phyloP scores from a whole-genome alignment of 163 green algal species.

The Chlamydomonas reinhardtii region DNA sequence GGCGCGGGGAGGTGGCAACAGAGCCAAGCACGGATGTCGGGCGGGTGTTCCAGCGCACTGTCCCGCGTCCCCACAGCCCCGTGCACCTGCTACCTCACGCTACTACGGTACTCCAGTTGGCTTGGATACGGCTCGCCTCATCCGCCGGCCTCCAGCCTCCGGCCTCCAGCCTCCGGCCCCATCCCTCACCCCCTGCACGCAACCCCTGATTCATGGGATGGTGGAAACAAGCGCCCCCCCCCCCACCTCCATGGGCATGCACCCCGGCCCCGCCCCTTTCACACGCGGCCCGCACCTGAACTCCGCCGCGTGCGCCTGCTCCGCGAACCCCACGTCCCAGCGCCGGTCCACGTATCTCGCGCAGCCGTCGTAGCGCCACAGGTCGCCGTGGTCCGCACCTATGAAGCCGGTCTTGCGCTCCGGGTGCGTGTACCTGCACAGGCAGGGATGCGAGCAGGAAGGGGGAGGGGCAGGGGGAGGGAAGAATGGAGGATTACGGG shows the following conservation, averaged over 20 bases:
- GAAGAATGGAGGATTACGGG: background rate
- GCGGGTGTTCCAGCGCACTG: no score
- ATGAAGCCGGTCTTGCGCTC: conserved; percentile 56
- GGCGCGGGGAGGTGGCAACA: background rate
- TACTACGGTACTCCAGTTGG: no score
- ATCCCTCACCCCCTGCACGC: no score
- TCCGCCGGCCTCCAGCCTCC: no score
- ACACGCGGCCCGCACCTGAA: conserved; percentile 50
- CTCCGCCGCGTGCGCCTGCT: conserved; percentile 29
- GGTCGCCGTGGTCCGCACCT: conserved; percentile 55
- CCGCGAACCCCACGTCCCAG: conserved; percentile 53
- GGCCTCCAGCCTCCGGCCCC: no score
- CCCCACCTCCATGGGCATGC: no score
- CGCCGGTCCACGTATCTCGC: conserved; percentile 51
- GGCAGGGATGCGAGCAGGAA: background rate
- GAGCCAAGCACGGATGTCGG: no score
- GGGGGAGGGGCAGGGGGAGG: background rate
- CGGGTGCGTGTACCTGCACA: conserved; percentile 69
- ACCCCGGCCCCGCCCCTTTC: background rate
- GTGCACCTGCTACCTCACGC: no score
- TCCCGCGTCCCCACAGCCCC: no score
- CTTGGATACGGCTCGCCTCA: no score
- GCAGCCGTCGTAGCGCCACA: conserved; percentile 64
- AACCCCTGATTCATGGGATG: no score
- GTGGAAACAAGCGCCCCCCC: no score